Conservation (phyloP, 768 basidiomycete species). For the Cystoderma amianthinum region DNA sequence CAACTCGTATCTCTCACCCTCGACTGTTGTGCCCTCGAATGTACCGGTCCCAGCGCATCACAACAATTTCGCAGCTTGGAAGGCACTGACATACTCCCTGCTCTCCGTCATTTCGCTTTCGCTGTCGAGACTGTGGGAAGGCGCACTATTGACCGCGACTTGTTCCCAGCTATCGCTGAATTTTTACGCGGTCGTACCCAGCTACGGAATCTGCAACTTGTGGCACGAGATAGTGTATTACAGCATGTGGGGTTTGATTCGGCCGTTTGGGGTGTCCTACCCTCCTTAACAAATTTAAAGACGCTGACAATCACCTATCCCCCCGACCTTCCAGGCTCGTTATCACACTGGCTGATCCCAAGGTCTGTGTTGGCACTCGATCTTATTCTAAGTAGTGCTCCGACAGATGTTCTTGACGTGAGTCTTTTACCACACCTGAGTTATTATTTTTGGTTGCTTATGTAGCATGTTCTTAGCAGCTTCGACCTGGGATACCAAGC, state of each 20-base stretch:
- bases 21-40: conserved; percentile 43
- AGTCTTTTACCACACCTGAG: conserved; percentile 2
- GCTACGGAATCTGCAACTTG: conserved; percentile 46
- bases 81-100: conserved; percentile 35
- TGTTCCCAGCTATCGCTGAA: conserved; percentile 64
- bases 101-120: conserved; percentile 61
- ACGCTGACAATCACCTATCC: conserved; percentile 59
- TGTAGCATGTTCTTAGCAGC: conserved; percentile 34
- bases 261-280: conserved; percentile 65
- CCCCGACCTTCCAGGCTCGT: conserved; percentile 49
- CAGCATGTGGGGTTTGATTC: conserved; percentile 62
- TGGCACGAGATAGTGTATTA: conserved; percentile 33
- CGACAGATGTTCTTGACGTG: conserved; percentile 1
- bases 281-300: conserved; percentile 43
- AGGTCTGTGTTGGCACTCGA: conserved; percentile 39
- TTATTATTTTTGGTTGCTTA: conserved; percentile 1
- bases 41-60: conserved; percentile 28
- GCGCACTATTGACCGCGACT: conserved; percentile 45
- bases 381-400: conserved; percentile 34
- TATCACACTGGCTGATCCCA: conserved; percentile 67
- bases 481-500: conserved; percentile 50
- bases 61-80: conserved; percentile 39
- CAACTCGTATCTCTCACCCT: conserved; percentile 60
- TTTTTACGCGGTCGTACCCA: conserved; percentile 52
- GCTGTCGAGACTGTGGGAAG: conserved; percentile 34